These are phyloP conservation scores for Ustilago lituana DNA, from an alignment of 1,284 basidiomycete species.

Conservation along the genomic window DNA sequence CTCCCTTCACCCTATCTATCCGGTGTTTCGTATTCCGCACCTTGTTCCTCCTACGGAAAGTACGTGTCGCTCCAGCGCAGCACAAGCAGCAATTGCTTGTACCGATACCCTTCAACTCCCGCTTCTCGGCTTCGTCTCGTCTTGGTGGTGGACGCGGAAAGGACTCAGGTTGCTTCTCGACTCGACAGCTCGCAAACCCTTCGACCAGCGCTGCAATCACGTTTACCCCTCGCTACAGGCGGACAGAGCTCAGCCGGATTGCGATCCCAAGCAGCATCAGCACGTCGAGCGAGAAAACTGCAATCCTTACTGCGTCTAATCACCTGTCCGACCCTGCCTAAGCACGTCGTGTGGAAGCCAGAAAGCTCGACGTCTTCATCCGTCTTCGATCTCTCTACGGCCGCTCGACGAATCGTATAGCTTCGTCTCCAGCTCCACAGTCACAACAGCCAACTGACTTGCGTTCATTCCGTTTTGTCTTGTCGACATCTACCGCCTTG, in stretches of 20 bases:
- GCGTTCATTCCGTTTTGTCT: not conserved
- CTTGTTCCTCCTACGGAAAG: conserved; percentile 40
- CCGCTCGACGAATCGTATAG: not conserved
- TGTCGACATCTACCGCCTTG: conserved; percentile 6
- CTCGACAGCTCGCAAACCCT: not conserved
- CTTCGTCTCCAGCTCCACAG: not conserved
- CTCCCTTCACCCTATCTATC: conserved; percentile 20
- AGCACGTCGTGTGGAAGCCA: not conserved
- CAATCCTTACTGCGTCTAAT: not conserved
- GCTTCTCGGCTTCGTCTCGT: conserved; percentile 1
- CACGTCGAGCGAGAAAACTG: not conserved
- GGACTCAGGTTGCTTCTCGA: not conserved
- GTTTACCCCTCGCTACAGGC: not conserved
- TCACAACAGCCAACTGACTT: conserved; percentile 27
- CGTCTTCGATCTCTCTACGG: too few relatives aligned
- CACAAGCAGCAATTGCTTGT: conserved; percentile 2
- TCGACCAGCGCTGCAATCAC: not conserved
- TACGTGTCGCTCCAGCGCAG: conserved; percentile 23
- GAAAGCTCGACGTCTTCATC: too few relatives aligned
- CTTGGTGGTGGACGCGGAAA: conserved; percentile 6
- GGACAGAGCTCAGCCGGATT: not conserved
- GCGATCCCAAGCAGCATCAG: not conserved
- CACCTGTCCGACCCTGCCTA: not conserved
- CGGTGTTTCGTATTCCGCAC: conserved; percentile 38
- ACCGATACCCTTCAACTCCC: not conserved